Evolutionary conservation across 23 red algal genomes (phyloP).

Genomic region (Pyropia yezoensis): DNA sequence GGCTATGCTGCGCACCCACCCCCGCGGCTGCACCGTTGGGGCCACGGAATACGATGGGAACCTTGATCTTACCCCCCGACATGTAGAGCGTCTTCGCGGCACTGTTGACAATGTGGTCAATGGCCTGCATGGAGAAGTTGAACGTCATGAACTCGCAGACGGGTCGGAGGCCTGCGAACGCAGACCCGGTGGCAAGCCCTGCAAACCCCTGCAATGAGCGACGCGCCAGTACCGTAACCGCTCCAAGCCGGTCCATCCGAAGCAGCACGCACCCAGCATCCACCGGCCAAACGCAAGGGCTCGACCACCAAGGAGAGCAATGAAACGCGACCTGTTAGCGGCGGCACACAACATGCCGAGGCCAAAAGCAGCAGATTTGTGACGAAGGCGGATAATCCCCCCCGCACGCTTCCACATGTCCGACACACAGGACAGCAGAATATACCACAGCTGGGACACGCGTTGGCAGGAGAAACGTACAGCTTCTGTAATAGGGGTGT

Average conservation of each 20-base stretch:
- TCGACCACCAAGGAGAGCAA: no score
- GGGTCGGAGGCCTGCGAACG: constrained; percentile 79
- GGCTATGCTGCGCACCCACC: constrained; percentile 91
- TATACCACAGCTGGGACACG: background rate
- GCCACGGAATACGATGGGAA: constrained; percentile 96
- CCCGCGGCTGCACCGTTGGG: constrained; percentile 90
- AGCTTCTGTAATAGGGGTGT: constrained; percentile 96
- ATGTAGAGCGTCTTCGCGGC: constrained; percentile 98
- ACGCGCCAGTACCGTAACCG: no score
- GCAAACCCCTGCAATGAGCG: constrained; percentile 52
- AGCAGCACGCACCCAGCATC: background rate
- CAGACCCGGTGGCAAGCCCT: constrained; percentile 82
- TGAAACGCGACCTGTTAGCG: no score
- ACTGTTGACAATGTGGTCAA: constrained; percentile 98
- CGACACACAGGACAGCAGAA: background rate
- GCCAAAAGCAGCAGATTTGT: no score
- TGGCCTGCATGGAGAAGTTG: constrained; percentile 99
- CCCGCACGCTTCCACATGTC: no score
- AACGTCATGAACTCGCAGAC: constrained; percentile 99
- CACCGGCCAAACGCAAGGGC: background rate
- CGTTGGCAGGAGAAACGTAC: background rate
- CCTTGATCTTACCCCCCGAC: constrained; percentile 81
- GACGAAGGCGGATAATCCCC: no score
- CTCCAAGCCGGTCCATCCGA: no score
- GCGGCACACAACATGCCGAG: no score